A percentile compares a stretch with the other conserved stretches of the same genome.
Conservation (phyloP, 1,139 yeast genomes). For the Hyphopichia pseudoburtonii region DNA sequence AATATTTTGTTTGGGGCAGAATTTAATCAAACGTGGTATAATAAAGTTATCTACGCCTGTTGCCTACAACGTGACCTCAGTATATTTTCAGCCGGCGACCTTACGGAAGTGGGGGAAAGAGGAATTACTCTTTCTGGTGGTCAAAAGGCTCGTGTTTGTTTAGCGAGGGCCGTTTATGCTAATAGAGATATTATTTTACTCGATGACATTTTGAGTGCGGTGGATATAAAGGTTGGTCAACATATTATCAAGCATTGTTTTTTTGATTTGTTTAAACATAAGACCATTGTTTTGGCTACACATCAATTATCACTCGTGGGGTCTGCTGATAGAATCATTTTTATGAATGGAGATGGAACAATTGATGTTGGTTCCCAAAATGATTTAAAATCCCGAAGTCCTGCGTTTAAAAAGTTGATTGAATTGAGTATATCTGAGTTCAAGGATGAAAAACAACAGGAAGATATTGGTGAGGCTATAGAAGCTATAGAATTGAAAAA, state of each 20-base stretch:
- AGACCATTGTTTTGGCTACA: slow-evolving; percentile 24
- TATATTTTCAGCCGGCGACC: slow-evolving; percentile 20
- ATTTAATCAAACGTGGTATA: slow-evolving; percentile 18
- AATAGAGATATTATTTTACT: slow-evolving; percentile 17
- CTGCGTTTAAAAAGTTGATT: not conserved
- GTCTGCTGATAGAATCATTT: slow-evolving; percentile 19
- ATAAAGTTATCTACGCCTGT: slow-evolving; percentile 21
- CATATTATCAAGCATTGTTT: slow-evolving; percentile 21
- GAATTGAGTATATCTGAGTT: not conserved
- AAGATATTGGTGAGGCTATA: no score
- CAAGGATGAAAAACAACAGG: no score
- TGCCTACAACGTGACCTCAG: slow-evolving; percentile 23
- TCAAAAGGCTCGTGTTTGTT: slow-evolving; percentile 24
- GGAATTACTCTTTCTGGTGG: slow-evolving; percentile 29
- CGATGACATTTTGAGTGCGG: slow-evolving; percentile 27
- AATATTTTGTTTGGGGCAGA: slow-evolving; percentile 26
- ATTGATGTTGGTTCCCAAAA: slow-evolving; percentile 17
- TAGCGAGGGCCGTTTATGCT: slow-evolving; percentile 25
- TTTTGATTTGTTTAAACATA: slow-evolving; percentile 17
- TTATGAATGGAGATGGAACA: slow-evolving; percentile 21
- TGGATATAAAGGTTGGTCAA: slow-evolving; percentile 23
- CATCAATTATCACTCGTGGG: slow-evolving; percentile 22
- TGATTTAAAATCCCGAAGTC: not conserved
- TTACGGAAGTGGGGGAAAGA: slow-evolving; percentile 26
- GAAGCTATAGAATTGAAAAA: no score